These are phyloP conservation scores for Paxillus involutus DNA, from an alignment of 768 basidiomycete species.

Conservation along the genomic window DNA sequence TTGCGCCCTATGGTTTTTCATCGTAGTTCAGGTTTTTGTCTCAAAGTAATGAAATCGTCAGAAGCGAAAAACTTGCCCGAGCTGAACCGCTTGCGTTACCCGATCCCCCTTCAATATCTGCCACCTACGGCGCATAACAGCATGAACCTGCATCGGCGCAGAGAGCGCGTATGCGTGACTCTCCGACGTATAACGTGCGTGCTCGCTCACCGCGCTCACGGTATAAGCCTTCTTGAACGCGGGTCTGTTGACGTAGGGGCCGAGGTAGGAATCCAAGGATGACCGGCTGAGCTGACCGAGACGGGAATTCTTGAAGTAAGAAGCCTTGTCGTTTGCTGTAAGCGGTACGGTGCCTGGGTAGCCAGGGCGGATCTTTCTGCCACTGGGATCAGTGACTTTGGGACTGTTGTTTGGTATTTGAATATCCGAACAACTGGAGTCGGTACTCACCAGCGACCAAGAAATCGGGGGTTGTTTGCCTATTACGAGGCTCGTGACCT, in stretches of 20 bases:
- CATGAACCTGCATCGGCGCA: conserved; percentile 41
- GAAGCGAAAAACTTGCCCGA: conserved; percentile 29
- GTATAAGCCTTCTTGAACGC: conserved; percentile 44
- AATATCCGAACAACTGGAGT: not conserved
- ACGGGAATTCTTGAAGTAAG: conserved; percentile 42
- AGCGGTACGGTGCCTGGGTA: conserved; percentile 43
- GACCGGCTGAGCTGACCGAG: conserved; percentile 40
- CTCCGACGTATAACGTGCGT: conserved; percentile 43
- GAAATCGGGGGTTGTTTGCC: conserved; percentile 64
- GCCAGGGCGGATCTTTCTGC: conserved; percentile 48
- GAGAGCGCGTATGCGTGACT: conserved; percentile 46
- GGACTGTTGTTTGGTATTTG: conserved; percentile 24
- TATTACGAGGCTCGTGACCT: conserved; percentile 51
- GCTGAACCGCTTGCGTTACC: conserved; percentile 32
- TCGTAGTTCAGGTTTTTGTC: conserved; percentile 2
- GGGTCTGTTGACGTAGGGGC: conserved; percentile 43
- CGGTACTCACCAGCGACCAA: conserved; percentile 40
- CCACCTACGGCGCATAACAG: conserved; percentile 45
- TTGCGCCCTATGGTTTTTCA: conserved; percentile 33
- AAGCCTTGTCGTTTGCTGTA: conserved; percentile 58
- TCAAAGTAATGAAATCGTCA: conserved; percentile 6
- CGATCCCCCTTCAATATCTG: conserved; percentile 45
- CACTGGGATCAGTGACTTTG: conserved; percentile 58
- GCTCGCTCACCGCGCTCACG: conserved; percentile 49
- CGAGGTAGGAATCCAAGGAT: conserved; percentile 47